Conservation (phyloP, 805 yeast genomes). For the Ogataea glucozyma region DNA sequence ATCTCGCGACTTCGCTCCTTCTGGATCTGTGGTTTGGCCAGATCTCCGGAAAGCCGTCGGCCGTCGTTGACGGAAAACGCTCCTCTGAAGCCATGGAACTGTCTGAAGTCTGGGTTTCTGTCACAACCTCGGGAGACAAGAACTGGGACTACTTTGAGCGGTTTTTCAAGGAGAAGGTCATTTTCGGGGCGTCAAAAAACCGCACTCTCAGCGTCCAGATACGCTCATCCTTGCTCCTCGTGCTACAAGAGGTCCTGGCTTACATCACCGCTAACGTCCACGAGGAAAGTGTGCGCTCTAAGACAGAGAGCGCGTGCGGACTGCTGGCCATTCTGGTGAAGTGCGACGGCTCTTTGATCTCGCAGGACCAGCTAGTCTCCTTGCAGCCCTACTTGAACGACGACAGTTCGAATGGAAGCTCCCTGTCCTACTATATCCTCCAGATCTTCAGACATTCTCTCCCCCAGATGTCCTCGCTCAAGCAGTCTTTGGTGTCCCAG, state of each 20-base stretch:
- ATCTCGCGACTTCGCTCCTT: conserved; percentile 41
- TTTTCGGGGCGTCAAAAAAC: conserved; percentile 33
- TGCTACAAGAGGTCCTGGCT: conserved; percentile 41
- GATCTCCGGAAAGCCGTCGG: not conserved
- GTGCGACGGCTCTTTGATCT: conserved; percentile 52
- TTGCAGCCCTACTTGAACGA: conserved; percentile 65
- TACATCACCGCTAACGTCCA: conserved; percentile 37
- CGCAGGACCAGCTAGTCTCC: conserved; percentile 65
- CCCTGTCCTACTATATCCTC: conserved; percentile 50
- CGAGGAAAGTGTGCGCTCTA: conserved; percentile 26
- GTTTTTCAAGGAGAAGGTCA: conserved; percentile 47
- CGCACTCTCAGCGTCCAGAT: conserved; percentile 18
- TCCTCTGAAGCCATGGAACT: not conserved
- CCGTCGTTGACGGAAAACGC: too few relatives aligned
- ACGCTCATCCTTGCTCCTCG: conserved; percentile 24
- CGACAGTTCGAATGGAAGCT: conserved; percentile 42
- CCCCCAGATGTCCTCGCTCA: conserved; percentile 43
- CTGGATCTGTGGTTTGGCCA: conserved; percentile 40
- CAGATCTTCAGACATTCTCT: conserved; percentile 55
- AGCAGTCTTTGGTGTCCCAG: conserved; percentile 49
- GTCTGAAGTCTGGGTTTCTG: conserved; percentile 27
- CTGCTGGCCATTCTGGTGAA: conserved; percentile 58
- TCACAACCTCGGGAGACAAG: conserved; percentile 40
- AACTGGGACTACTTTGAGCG: conserved; percentile 47
- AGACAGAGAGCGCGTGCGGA: conserved; percentile 42